Evolutionary conservation across 257 asterid genomes (phyloP), one percentile per base, ranked within the genome.

Genomic region (Nyctanthes arbortristis): DNA sequence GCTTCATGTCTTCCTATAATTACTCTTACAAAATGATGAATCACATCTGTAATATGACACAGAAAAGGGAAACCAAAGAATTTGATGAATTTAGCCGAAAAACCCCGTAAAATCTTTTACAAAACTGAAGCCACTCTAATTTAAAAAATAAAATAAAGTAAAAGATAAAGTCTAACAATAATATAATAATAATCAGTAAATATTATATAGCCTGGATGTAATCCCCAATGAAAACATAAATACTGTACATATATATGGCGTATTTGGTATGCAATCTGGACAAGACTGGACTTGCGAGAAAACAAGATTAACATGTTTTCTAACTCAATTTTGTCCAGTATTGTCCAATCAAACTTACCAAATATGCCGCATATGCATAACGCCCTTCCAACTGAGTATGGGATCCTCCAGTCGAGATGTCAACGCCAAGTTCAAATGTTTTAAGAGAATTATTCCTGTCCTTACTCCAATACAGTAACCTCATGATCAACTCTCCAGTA

Each of bases 401-500:
- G 33, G 68, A 14, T 22, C 71, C 65, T 55, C 63, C 5, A 18
- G n/a, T 39, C n/a, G 16, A 16, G 30, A 52, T 52, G 31, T 9
- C 59, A 24, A 22, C 59, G 24, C 59, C 59, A 52, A 22, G 30
- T 52, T 22, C 59, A 22, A 52, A 52, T 5, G 16, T 52, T 22
- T n/a, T 52, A 3, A 7, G 24, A 52, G 59, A 8, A 52, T 7
- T 2, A 16, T 57, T 29, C 57, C 37, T 34, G n/a, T 52, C 59
- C 58, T 76, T 67, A 92, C 77, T 89, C 98, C 77, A 80, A 68
- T 12, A 88, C 91, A 0, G 89, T 67, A 70, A 90, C 97, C 75
- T 88, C 95, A 73, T 90, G 98, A 67, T 92, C 98, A 34, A 92
- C 98, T 80, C 92, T 92, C 98, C 98, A 92, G 78, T 86, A 92